These are phyloP conservation scores for Haplosporangium gracile DNA, from an alignment of 192 early-diverging fungal genomes.

Conservation along the genomic window DNA sequence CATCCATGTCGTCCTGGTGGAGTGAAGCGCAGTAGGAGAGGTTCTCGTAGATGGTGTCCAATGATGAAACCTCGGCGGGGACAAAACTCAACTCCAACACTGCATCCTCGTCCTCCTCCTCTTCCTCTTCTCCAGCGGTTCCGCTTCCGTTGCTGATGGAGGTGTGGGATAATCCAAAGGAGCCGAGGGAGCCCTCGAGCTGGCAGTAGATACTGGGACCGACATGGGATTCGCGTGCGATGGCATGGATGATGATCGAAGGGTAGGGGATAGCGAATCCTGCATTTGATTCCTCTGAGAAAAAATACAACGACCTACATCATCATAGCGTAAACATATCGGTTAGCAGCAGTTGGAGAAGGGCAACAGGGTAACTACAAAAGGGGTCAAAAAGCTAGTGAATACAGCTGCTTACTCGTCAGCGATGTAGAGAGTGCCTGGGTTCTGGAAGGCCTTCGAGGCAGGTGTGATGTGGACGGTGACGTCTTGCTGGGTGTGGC, in stretches of 20 bases:
- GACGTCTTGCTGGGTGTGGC: constrained; percentile 43
- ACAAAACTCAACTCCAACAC: constrained; percentile 71
- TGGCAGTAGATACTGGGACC: constrained; percentile 77
- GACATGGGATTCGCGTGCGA: constrained; percentile 64
- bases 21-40: constrained; percentile 75
- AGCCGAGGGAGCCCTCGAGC: constrained; percentile 60
- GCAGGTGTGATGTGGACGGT: constrained; percentile 48
- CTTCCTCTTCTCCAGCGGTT: constrained; percentile 42
- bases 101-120: constrained; percentile 60
- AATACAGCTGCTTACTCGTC: constrained; percentile 32
- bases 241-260: constrained; percentile 78
- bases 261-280: constrained; percentile 73
- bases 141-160: constrained; percentile 11
- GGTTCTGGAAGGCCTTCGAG: constrained; percentile 43
- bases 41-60: constrained; percentile 76
- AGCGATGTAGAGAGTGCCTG: constrained; percentile 50
- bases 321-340: neutral
- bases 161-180: constrained; percentile 4
- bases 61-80: constrained; percentile 65
- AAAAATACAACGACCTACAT: constrained; percentile 67
- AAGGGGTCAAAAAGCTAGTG: neutral
- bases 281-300: constrained; percentile 55
- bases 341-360: neutral
- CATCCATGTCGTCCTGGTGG: constrained; percentile 73
- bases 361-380: neutral